Evolutionary conservation across 305 asterid genomes (phyloP).

Genomic region (Euphrasia arctica): DNA sequence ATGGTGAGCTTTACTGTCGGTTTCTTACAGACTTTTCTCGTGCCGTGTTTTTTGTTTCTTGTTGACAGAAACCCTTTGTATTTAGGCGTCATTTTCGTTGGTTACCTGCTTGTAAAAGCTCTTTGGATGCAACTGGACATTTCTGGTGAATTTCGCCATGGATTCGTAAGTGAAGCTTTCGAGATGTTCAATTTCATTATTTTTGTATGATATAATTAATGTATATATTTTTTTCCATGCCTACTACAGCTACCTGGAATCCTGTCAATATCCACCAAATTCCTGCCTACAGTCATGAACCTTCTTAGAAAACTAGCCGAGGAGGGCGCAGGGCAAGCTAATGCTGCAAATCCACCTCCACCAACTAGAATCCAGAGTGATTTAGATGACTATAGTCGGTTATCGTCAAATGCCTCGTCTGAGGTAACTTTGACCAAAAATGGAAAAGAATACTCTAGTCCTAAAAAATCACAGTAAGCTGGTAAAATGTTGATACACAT

Average conservation of each 20-base stretch:
- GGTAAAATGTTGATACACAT: slow-evolving; percentile 28
- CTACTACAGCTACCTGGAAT: slow-evolving; percentile 81
- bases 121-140: slow-evolving; percentile 92
- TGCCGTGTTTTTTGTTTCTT: slow-evolving; percentile 46
- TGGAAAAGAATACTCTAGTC: slow-evolving; percentile 43
- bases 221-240: slow-evolving; percentile 11
- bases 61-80: slow-evolving; percentile 77
- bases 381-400: slow-evolving; percentile 26
- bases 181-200: too few species aligned
- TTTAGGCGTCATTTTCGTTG: slow-evolving; percentile 62
- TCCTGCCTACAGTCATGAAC: slow-evolving; percentile 79
- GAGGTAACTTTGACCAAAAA: slow-evolving; percentile 52
- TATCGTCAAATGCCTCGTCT: slow-evolving; percentile 62
- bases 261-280: slow-evolving; percentile 72
- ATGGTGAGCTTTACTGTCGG: slow-evolving; percentile 16
- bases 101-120: slow-evolving; percentile 65
- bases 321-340: slow-evolving; percentile 53
- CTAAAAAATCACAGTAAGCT: slow-evolving; percentile 44
- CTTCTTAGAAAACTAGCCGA: slow-evolving; percentile 72
- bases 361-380: slow-evolving; percentile 35
- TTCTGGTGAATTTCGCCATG: slow-evolving; percentile 71
- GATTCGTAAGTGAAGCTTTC: slow-evolving; percentile 58
- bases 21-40: slow-evolving; percentile 27
- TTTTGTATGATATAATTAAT: neutral
- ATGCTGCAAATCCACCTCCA: slow-evolving; percentile 33